Conservation (phyloP, 2,329 filamentous ascomycete species). For the Fusarium palustre region DNA sequence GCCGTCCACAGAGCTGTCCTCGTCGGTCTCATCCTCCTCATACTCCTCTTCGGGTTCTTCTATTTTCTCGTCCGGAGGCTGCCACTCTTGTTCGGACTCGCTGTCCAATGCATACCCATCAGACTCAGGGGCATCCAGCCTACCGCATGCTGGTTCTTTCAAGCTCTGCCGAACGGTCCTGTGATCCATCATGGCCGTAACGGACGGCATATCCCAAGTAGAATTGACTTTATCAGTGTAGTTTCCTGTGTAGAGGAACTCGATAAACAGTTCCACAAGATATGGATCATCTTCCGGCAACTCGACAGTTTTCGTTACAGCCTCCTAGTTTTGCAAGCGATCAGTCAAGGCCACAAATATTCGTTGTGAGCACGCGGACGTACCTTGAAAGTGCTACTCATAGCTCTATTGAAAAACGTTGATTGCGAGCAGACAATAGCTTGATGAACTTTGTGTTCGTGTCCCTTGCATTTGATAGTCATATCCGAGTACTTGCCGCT, state of each 20-base stretch:
- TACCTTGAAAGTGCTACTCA: conserved; percentile 47
- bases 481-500: conserved; percentile 50
- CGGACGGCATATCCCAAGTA: neutral
- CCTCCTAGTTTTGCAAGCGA: conserved; percentile 30
- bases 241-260: conserved; percentile 48
- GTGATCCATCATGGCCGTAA: neutral
- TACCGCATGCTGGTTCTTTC: conserved; percentile 3
- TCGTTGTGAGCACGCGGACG: neutral
- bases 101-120: neutral
- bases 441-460: conserved; percentile 49
- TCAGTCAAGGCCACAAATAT: neutral
- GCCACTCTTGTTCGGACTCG: neutral
- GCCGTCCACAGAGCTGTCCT: neutral
- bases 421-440: conserved; percentile 53
- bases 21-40: conserved; percentile 6
- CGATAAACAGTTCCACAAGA: conserved; percentile 44
- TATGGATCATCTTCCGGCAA: conserved; percentile 49
- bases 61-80: neutral
- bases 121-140: neutral
- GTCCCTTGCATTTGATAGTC: conserved; percentile 46
- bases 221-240: conserved; percentile 17
- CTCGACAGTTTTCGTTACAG: conserved; percentile 29
- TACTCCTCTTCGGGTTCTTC: conserved; percentile 1
- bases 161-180: conserved; percentile 6
- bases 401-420: conserved; percentile 47